phyloP scores from a whole-genome alignment of 2,329 filamentous ascomycete species.

The Rhinocladiella similis region DNA sequence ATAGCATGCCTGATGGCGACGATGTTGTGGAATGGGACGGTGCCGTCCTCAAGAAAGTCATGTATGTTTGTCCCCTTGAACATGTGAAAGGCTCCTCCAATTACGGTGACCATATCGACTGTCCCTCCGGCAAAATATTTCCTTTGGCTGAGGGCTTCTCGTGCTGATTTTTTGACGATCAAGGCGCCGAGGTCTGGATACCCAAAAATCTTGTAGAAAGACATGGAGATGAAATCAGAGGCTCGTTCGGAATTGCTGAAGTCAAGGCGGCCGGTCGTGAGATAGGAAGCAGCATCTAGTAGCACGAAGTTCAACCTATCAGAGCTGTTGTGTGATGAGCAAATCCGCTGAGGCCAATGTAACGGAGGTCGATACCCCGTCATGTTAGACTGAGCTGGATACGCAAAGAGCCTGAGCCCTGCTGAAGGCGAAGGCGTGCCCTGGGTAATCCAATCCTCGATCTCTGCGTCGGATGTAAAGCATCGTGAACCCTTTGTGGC shows the following conservation, averaged over 20 bases:
- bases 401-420: slow-evolving; percentile 55
- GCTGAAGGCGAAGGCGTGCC: slow-evolving; percentile 25
- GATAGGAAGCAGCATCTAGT: slow-evolving; percentile 64
- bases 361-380: slow-evolving; percentile 63
- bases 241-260: slow-evolving; percentile 54
- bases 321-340: neutral
- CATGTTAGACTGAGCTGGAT: slow-evolving; percentile 71
- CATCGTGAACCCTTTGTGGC: slow-evolving; percentile 62
- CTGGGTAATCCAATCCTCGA: slow-evolving; percentile 62
- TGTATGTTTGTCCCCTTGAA: slow-evolving; percentile 67
- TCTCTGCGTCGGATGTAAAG: slow-evolving; percentile 61
- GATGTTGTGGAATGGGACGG: slow-evolving; percentile 84
- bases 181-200: slow-evolving; percentile 64
- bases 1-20: slow-evolving; percentile 76
- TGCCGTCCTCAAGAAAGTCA: slow-evolving; percentile 67
- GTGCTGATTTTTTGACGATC: slow-evolving; percentile 58
- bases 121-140: slow-evolving; percentile 71
- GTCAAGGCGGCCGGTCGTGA: slow-evolving; percentile 61
- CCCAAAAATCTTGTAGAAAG: slow-evolving; percentile 68
- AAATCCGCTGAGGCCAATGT: slow-evolving; percentile 50
- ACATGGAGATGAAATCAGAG: slow-evolving; percentile 63
- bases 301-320: slow-evolving; percentile 45
- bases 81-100: slow-evolving; percentile 78
- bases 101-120: slow-evolving; percentile 75
- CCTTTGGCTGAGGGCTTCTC: slow-evolving; percentile 62